Evolutionary conservation across 2,329 filamentous ascomycete species (phyloP).

Genomic region (Xylaria sp.): DNA sequence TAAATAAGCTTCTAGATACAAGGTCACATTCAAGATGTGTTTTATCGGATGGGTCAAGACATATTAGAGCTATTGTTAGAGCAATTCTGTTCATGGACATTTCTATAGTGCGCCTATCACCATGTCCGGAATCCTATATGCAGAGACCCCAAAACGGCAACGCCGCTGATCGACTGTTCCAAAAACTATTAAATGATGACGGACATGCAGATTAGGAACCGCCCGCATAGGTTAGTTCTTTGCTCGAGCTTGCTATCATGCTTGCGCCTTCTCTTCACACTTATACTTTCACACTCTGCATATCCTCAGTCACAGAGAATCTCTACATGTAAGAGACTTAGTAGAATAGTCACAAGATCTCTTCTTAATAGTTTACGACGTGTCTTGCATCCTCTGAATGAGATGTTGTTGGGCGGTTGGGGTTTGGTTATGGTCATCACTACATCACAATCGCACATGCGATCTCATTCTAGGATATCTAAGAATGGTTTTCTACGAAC

Average conservation of each 20-base stretch:
- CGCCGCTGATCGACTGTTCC: not conserved
- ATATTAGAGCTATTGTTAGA: not conserved
- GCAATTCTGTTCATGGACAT: not conserved
- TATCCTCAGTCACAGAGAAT: not conserved
- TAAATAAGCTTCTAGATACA: not conserved
- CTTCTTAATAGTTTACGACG: too few species aligned
- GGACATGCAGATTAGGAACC: not conserved
- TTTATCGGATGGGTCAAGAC: too few species aligned
- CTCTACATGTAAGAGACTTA: not conserved
- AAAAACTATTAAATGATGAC: too few species aligned
- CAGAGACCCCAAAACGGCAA: not conserved
- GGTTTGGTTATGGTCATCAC: too few species aligned
- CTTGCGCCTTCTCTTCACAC: not conserved
- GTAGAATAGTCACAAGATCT: not conserved
- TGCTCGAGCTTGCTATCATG: not conserved
- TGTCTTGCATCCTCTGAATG: too few species aligned
- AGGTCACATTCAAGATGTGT: not conserved
- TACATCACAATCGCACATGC: too few species aligned
- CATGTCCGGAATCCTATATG: not conserved
- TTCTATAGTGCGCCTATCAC: not conserved
- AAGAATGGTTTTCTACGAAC: too few species aligned
- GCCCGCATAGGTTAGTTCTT: not conserved
- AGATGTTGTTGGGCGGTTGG: too few species aligned
- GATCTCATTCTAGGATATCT: too few species aligned
- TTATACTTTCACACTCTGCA: not conserved